Evolutionary conservation across 129 eudicot species (phyloP), one percentile per base, ranked within the genome.

Genomic region (Lonicera japonica): DNA sequence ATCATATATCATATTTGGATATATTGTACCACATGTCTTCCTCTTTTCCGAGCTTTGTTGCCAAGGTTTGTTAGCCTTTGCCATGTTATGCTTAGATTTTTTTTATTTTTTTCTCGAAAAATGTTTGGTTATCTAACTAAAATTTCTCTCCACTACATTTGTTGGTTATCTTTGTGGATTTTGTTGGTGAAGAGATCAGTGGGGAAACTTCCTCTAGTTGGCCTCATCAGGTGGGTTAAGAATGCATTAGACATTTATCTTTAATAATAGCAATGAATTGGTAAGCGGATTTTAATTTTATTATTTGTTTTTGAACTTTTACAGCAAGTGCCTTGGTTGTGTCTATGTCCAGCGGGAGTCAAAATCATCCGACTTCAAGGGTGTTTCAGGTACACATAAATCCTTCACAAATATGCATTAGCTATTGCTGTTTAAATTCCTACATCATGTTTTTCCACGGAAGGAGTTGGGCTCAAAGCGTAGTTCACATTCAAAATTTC

Each of bases 311-410:
- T 63, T 56, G 2, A 0, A 45, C 59, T 63, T 61, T 77, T 72
- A 43, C 88, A 91, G 97, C 88, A 87, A 91, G 79, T 91, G 97
- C 78, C 97, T 91, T 23, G 97, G 97, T 36, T 91, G 97, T 71
- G 85, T 91, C 61, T 87, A 74, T 73, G 97, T 91, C 67, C 95
- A 91, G 70, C 84, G 97, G 66, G 97, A 91, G 73, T 80, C 83
- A 59, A 91, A 91, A 58, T 80, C 97, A 60, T 58, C 96, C 6
- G 83, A 84, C 66, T 86, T 82, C 67, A 87, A 82, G 75, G 97
- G 97, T 36, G 97, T 91, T 63, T 91, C 97, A 79, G 97, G 97
- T 91, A 77, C 14, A 77, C 14, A n/a, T 61, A 29, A 41, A 12
- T 66, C 53, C 16, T 43, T 43, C 36, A 29, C 6, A 6, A 1